A percentile compares a stretch with the other conserved stretches of the same genome.
These are phyloP conservation scores for Henckelia pumila DNA, from an alignment of 257 asterid genomes.

Conservation along the genomic window DNA sequence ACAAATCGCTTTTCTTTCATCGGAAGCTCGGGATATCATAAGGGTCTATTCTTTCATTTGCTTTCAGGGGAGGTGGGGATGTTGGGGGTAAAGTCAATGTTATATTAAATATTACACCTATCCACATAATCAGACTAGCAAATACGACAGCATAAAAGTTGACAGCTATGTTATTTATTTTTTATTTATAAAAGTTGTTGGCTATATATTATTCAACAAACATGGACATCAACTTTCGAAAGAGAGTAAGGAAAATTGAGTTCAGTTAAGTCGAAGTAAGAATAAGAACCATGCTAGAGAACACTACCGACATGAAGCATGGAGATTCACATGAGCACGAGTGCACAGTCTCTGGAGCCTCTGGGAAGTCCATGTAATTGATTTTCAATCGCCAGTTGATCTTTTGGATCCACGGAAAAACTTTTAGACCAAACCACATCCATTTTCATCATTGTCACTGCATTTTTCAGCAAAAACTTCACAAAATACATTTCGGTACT, in stretches of 20 bases:
- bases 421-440: constrained; percentile 31
- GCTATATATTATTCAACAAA: background rate
- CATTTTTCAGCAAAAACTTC: constrained; percentile 34
- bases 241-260: background rate
- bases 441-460: constrained; percentile 40
- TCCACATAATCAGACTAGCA: background rate
- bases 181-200: background rate
- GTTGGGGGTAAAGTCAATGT: background rate
- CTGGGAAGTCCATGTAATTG: constrained; percentile 31
- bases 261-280: no score
- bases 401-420: constrained; percentile 23
- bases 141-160: background rate
- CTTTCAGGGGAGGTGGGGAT: background rate
- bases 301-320: no score
- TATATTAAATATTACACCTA: background rate
- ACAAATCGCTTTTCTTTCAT: background rate
- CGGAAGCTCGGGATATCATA: background rate
- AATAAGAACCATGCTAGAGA: no score
- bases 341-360: constrained; percentile 38
- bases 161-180: no score
- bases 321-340: constrained; percentile 30
- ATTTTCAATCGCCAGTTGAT: constrained; percentile 27
- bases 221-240: background rate
- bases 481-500: constrained; percentile 38
- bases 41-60: background rate